These are phyloP conservation scores for Talinum fruticosum DNA, from an alignment of 148 eudicot species.

Conservation along the genomic window DNA sequence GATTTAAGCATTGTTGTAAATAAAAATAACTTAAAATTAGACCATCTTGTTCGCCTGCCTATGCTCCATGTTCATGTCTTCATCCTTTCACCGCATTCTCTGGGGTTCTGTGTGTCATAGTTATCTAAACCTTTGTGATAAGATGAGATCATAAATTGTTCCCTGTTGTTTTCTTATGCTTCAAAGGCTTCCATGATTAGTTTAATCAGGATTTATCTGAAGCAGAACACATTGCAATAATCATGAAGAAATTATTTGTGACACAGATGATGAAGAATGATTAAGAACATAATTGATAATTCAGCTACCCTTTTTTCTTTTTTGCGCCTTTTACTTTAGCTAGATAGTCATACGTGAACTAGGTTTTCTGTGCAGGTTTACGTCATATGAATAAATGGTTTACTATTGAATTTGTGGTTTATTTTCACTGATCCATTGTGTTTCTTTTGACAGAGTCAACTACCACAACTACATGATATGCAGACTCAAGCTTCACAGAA, in stretches of 20 bases:
- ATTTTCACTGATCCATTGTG: neutral
- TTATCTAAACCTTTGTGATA: neutral
- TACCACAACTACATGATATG: constrained; percentile 66
- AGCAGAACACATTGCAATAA: too few species aligned
- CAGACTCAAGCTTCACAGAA: constrained; percentile 65
- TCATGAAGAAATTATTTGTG: too few species aligned
- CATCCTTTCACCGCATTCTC: neutral
- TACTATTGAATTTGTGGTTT: neutral
- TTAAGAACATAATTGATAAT: too few species aligned
- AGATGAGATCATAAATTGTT: neutral
- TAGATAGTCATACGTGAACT: neutral
- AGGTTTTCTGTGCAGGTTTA: neutral
- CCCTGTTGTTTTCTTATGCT: too few species aligned
- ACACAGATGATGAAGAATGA: too few species aligned
- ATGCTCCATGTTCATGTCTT: neutral
- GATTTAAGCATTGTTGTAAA: too few species aligned
- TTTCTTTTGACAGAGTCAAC: constrained; percentile 47
- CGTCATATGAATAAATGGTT: too few species aligned
- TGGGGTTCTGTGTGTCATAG: neutral
- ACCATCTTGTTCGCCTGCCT: neutral
- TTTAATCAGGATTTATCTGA: too few species aligned
- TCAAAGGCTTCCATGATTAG: too few species aligned
- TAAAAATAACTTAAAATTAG: too few species aligned
- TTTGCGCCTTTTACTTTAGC: neutral
- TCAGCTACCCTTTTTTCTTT: too few species aligned